A percentile compares a stretch with the other conserved stretches of the same genome.
Evolutionary conservation across 2,329 filamentous ascomycete genomes (phyloP).

Genomic region (Dactylonectria estremocensis): DNA sequence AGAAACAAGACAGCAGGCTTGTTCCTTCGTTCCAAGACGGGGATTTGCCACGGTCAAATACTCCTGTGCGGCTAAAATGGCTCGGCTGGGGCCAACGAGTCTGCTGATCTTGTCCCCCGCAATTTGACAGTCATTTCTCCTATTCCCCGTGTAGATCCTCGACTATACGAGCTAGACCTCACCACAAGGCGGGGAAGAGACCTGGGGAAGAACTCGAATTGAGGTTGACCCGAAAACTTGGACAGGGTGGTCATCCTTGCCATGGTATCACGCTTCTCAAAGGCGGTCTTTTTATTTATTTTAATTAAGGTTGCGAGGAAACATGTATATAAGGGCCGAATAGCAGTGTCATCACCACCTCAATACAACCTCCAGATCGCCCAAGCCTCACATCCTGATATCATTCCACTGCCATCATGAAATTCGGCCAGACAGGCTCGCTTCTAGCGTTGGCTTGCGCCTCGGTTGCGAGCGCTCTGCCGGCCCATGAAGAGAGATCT

Average conservation of each 20-base stretch:
- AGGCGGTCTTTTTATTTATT: neutral
- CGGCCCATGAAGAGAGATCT: slow-evolving; percentile 7
- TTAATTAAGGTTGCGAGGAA: neutral
- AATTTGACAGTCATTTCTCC: slow-evolving; percentile 28
- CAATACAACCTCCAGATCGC: neutral
- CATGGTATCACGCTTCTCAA: neutral
- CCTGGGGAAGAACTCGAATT: slow-evolving; percentile 15
- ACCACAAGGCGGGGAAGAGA: slow-evolving; percentile 20
- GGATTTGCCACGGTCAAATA: slow-evolving; percentile 43
- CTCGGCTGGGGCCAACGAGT: neutral
- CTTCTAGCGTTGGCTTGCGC: slow-evolving; percentile 16
- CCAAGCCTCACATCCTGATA: neutral
- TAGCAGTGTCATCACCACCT: neutral
- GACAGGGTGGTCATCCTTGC: neutral
- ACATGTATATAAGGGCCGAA: slow-evolving; percentile 18
- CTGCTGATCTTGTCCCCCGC: slow-evolving; percentile 23
- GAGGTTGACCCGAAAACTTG: slow-evolving; percentile 8
- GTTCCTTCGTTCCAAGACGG: slow-evolving; percentile 16
- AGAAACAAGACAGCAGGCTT: neutral
- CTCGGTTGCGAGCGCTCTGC: slow-evolving; percentile 3
- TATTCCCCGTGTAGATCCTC: slow-evolving; percentile 39
- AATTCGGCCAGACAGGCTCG: slow-evolving; percentile 15
- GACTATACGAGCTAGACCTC: slow-evolving; percentile 4
- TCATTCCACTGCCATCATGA: slow-evolving; percentile 21
- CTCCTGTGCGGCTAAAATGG: neutral